Base-by-base conservation (phyloP, 345 rosid genomes). In the Moricandia arvensis region DNA sequence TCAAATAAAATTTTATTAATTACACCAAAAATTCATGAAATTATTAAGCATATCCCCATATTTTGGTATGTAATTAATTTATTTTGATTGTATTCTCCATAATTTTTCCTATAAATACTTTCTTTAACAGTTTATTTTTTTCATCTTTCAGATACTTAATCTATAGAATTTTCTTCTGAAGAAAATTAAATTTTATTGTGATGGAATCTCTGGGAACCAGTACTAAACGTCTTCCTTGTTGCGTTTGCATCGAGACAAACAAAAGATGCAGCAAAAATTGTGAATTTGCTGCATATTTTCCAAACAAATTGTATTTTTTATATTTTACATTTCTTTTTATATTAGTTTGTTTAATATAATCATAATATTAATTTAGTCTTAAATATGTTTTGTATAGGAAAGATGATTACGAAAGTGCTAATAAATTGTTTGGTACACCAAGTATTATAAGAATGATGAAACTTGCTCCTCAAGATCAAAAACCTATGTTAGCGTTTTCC, bases 251-350 rank as follows among this genome's bases (percentile, higher is more conserved):
- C 0, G 13, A 8, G 1, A 11, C 0, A 17, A 31, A 51, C 12
- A 51, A 31, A 67, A 51, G 1, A 9, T 67, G 59, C 41, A 17
- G 1, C 5, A 16, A 11, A 30, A 30, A 10, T 8, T 67, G 45
- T 7, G 16, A 67, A 67, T 67, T 67, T 17, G 60, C 45, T 67
- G 6, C 16, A 8, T 67, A 67, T 16, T 67, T 67, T 6, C 59
- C 71, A 15, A 2, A 4, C 8, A 9, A 51, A 49, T 1, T 16
- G 45, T 51, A 67, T 9, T n/a, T 1, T 65, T 41, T 47, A 13
- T 4, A 8, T 29, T 8, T 66, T 2, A 0, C 27, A 7, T 66
- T 10, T 45, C 1, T 10, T 24, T 12, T n/a, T 2, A 6, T 41
- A 13, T 3, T 13, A 45, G n/a, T 7, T 0, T 38, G 12, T 41